phyloP scores from a whole-genome alignment of 1,284 basidiomycete species.

The Pseudozyma thailandica region DNA sequence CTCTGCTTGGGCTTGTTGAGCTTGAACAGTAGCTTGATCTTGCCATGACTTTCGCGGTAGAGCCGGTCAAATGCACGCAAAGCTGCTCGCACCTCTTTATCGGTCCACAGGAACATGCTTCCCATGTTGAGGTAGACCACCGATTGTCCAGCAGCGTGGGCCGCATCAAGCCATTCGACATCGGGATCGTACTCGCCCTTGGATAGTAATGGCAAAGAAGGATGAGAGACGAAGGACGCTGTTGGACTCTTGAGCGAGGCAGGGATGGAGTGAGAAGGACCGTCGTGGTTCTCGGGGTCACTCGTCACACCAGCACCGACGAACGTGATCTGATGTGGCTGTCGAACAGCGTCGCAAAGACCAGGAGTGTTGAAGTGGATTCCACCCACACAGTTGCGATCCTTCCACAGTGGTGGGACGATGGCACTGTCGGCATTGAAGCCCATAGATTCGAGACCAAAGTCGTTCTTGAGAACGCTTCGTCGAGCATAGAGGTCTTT shows the following conservation, averaged over 20 bases:
- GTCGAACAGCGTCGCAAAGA: slow-evolving; percentile 31
- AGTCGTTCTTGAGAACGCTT: slow-evolving; percentile 25
- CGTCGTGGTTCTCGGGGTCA: slow-evolving; percentile 29
- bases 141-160: slow-evolving; percentile 36
- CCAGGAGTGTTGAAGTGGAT: slow-evolving; percentile 40
- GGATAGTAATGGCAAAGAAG: not conserved
- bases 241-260: slow-evolving; percentile 6
- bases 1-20: slow-evolving; percentile 32
- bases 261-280: not conserved
- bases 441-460: slow-evolving; percentile 35
- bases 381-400: slow-evolving; percentile 38
- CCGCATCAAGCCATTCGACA: slow-evolving; percentile 55
- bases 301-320: slow-evolving; percentile 27
- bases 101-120: slow-evolving; percentile 61
- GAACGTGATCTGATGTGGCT: slow-evolving; percentile 37
- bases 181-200: slow-evolving; percentile 16
- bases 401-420: slow-evolving; percentile 37
- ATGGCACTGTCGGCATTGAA: slow-evolving; percentile 39
- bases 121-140: slow-evolving; percentile 66
- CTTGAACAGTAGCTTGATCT: slow-evolving; percentile 53
- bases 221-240: slow-evolving; percentile 13
- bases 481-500: slow-evolving; percentile 33
- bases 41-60: slow-evolving; percentile 30
- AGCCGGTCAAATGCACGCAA: slow-evolving; percentile 48
- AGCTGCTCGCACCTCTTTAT: slow-evolving; percentile 49